Percentiles rank a stretch among this genome's conserved stretches.
These are phyloP conservation scores for Paramecium bursaria DNA, from an alignment of 73 alveolate species.

Conservation along the genomic window DNA sequence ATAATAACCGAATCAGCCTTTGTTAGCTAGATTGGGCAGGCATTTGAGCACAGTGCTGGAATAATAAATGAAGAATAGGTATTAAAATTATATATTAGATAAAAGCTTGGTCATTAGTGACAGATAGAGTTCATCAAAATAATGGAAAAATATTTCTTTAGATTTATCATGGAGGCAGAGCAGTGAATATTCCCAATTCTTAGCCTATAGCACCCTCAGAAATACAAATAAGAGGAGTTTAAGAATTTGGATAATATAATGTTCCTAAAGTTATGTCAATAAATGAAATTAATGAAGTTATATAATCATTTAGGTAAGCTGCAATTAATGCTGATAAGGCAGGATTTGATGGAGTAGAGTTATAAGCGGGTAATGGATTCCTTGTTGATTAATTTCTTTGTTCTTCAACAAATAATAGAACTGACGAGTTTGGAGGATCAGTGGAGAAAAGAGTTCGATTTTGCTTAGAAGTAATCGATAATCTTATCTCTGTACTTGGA, in stretches of 20 bases:
- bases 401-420: slow-evolving; percentile 78
- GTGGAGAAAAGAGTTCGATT: slow-evolving; percentile 84
- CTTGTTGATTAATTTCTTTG: slow-evolving; percentile 78
- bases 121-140: slow-evolving; percentile 64
- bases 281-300: slow-evolving; percentile 76
- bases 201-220: slow-evolving; percentile 18
- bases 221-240: too few relatives aligned
- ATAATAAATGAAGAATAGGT: slow-evolving; percentile 33
- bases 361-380: slow-evolving; percentile 83
- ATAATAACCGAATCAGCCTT: slow-evolving; percentile 71
- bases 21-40: slow-evolving; percentile 51
- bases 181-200: slow-evolving; percentile 69
- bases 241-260: slow-evolving; percentile 17
- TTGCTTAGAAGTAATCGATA: slow-evolving; percentile 73
- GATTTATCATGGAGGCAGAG: slow-evolving; percentile 73
- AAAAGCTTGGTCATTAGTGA: slow-evolving; percentile 69
- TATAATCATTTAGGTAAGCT: slow-evolving; percentile 76
- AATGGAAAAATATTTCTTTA: slow-evolving; percentile 62
- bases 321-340: slow-evolving; percentile 85
- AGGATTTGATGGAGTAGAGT: slow-evolving; percentile 93
- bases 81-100: too few relatives aligned
- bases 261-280: slow-evolving; percentile 65
- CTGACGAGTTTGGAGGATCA: slow-evolving; percentile 92
- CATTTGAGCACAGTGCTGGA: slow-evolving; percentile 74
- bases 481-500: slow-evolving; percentile 51